Conservation (phyloP, 805 yeast genomes). For the Pichia occidentalis region DNA sequence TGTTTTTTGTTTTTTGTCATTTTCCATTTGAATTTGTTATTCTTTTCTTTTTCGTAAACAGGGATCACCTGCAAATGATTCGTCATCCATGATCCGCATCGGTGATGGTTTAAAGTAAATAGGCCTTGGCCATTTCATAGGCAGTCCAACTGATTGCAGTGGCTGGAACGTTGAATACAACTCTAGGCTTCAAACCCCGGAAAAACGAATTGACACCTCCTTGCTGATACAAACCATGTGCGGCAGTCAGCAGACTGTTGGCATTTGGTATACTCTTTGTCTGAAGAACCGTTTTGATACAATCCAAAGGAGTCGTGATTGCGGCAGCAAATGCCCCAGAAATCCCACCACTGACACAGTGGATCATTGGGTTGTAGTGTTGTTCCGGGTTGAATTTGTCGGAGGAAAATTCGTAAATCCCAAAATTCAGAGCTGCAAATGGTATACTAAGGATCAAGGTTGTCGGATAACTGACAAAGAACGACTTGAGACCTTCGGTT, state of each 20-base stretch:
- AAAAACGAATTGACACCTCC: constrained; percentile 64
- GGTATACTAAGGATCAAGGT: constrained; percentile 89
- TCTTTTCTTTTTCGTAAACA: constrained; percentile 1
- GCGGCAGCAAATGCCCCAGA: constrained; percentile 97
- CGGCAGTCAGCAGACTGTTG: constrained; percentile 65
- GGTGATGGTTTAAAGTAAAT: constrained; percentile 39
- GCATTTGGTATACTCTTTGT: constrained; percentile 63
- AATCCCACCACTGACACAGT: constrained; percentile 86
- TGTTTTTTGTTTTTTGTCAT: too few species aligned
- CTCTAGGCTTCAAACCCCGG: constrained; percentile 85
- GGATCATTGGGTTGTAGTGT: constrained; percentile 79
- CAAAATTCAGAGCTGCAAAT: constrained; percentile 90
- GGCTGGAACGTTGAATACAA: constrained; percentile 87
- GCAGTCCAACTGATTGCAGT: constrained; percentile 98
- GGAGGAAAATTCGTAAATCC: constrained; percentile 82
- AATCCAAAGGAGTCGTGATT: constrained; percentile 88
- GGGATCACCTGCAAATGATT: neutral
- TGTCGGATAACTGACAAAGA: constrained; percentile 90
- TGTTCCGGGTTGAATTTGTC: constrained; percentile 71
- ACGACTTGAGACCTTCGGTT: constrained; percentile 69
- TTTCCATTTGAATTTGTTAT: constrained; percentile 3
- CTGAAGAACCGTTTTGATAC: constrained; percentile 85
- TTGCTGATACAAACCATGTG: constrained; percentile 52
- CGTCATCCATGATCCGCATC: too few species aligned
- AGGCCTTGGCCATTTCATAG: constrained; percentile 90